Base-by-base conservation (phyloP, 176 grass and related monocot genomes). In the Juncus inflexus region DNA sequence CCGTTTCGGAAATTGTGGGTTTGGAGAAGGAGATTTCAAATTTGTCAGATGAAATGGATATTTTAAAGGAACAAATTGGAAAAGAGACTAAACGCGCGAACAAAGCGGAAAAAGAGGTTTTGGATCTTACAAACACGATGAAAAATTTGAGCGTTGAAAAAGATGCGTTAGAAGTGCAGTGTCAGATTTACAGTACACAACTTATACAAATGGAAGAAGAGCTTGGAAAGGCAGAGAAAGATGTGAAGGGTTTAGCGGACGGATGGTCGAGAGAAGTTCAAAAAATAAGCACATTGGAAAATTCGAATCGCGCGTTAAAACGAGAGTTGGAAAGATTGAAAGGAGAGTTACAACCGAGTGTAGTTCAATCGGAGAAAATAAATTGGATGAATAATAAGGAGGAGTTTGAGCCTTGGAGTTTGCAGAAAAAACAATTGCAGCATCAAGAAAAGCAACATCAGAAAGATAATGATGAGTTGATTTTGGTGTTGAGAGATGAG, bases 1-100 rank as follows among this genome's bases (percentile, higher is more conserved):
- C 61, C 50, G 78, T 58, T 60, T 74, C 70, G 12, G 82, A 73
- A n/a, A 78, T 78, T 50, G 45, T 12, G 65, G 82, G 61, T 80
- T 61, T 86, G 62, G 77, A 99, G 63, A 73, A 94, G 77, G 89
- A 92, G 72, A 64, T 91, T 41, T 80, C 89, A 60, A 82, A 61
- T 55, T 77, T 90, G 35, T 80, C 86, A 69, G 69, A 83, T 5
- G 92, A 89, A 70, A 91, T 69, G 37, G 66, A 84, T 15, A 86
- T 62, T 72, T 40, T 91, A 45, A 94, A 83, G 74, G 76, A 82
- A 12, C 82, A 86, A 28, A 80, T 84, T 67, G 73, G 64, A 3
- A 86, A 67, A 77, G 94, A 86, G 86, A 86, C 67, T 42, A 81
- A 86, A 36, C 73, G 86, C 15, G 83, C 83, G 61, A 80, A 82